Base-by-base conservation (phyloP, 306 rosid genomes). In the Vigna angularis region DNA sequence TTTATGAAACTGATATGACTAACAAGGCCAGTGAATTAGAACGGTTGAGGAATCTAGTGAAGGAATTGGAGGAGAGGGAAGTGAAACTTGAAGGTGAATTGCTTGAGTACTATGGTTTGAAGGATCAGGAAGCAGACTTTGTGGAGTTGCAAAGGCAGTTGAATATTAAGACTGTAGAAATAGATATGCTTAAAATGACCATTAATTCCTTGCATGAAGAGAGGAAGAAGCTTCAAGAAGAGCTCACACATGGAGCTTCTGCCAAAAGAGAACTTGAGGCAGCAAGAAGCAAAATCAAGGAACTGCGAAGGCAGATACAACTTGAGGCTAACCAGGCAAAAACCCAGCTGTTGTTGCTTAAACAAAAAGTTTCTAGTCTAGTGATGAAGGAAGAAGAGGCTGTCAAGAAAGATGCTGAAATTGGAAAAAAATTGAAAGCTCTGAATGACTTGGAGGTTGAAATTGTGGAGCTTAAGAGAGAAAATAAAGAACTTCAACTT, bases 11-110 rank as follows among this genome's bases (percentile, higher is more conserved):
- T 49, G 90, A 91, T 83, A 91, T 89, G 87, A 89, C 83, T 36
- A 85, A 79, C 73, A 87, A 89, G 73, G 94, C 86, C 47, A 88
- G 83, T 77, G 98, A 93, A 81, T 83, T 89, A 73, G 93, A 88
- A 45, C 76, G 79, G 75, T 59, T 89, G 73, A 81, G 82, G 51
- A 84, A 83, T 36, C 81, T 90, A 63, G 96, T 91, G 44, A 89
- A 66, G 84, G 96, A 93, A 83, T 83, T 90, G 86, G 96, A 93
- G 91, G 93, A 90, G 84, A 89, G 96, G 83, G 96, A 89, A 85
- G 91, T 85, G 84, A 91, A 83, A 69, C 91, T 89, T 51, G 93
- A 93, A 83, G 90, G 88, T 3, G 94, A 93, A 84, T 79, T 93
- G 85, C 89, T 90, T 0, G 93, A 86, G 87, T 93, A 89, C 75